These are phyloP conservation scores for Cyphellophora attinorum DNA, from an alignment of 2,329 filamentous ascomycete genomes.

Conservation along the genomic window DNA sequence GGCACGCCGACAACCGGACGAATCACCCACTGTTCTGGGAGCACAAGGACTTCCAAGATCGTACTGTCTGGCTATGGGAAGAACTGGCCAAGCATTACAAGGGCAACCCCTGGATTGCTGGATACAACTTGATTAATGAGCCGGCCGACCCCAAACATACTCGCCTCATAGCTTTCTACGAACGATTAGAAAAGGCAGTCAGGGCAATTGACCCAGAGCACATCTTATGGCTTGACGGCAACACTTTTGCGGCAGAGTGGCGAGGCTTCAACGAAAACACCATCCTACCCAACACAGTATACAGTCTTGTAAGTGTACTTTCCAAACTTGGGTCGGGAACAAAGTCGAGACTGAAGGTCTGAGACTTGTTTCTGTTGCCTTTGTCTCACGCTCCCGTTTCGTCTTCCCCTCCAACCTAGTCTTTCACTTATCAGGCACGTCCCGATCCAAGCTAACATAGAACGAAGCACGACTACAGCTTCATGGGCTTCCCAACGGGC, in stretches of 20 bases:
- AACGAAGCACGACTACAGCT: conserved; percentile 9
- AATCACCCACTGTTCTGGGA: conserved; percentile 42
- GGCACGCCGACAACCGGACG: conserved; percentile 40
- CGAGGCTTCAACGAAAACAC: conserved; percentile 26
- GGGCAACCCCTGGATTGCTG: conserved; percentile 36
- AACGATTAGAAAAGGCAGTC: conserved; percentile 35
- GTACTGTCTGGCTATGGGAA: conserved; percentile 39
- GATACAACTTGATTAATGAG: conserved; percentile 44
- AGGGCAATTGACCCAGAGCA: conserved; percentile 34
- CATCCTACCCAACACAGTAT: conserved; percentile 35
- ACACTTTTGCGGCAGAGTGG: conserved; percentile 36
- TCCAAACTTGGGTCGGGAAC: background rate
- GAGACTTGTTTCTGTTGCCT: no score
- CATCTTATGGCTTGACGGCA: conserved; percentile 36
- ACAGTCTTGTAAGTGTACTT: conserved; percentile 30
- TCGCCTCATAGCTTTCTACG: conserved; percentile 36
- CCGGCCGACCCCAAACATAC: conserved; percentile 38
- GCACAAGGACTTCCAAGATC: conserved; percentile 41
- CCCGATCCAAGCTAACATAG: no score
- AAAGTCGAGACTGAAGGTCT: no score
- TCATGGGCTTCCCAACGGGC: conserved; percentile 33
- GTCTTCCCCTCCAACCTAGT: no score
- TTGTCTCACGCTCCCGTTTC: no score
- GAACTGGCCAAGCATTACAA: conserved; percentile 37
- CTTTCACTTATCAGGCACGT: no score